Percentiles rank a stretch among this genome's conserved stretches.
Conservation (phyloP, 805 yeast species). For the Spencermartinsiella europaea region DNA sequence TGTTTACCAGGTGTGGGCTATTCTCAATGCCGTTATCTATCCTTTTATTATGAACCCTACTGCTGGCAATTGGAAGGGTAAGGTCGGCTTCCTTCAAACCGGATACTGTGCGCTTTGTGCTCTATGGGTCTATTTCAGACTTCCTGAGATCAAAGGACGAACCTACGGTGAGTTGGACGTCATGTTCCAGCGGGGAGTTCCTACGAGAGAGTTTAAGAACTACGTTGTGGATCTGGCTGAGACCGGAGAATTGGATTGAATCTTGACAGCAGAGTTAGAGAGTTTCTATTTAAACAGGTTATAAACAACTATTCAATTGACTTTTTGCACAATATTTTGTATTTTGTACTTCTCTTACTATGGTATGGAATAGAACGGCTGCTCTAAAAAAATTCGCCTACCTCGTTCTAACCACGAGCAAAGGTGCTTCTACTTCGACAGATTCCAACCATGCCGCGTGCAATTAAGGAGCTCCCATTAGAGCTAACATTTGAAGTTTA, state of each 20-base stretch:
- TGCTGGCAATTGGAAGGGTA: slow-evolving; percentile 43
- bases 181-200: slow-evolving; percentile 37
- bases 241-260: slow-evolving; percentile 13
- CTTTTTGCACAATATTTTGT: too few relatives aligned
- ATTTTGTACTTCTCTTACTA: too few relatives aligned
- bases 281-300: too few relatives aligned
- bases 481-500: too few relatives aligned
- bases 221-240: slow-evolving; percentile 14
- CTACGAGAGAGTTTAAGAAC: slow-evolving; percentile 26
- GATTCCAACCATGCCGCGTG: too few relatives aligned
- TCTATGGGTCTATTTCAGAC: slow-evolving; percentile 43
- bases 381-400: too few relatives aligned
- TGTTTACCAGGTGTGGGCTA: slow-evolving; percentile 22
- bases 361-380: too few relatives aligned
- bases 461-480: too few relatives aligned
- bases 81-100: slow-evolving; percentile 44
- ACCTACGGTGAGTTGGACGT: slow-evolving; percentile 56
- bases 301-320: too few relatives aligned
- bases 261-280: too few relatives aligned
- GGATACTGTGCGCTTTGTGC: slow-evolving; percentile 32
- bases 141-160: slow-evolving; percentile 54
- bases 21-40: slow-evolving; percentile 16
- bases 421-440: too few relatives aligned
- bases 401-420: too few relatives aligned
- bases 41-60: slow-evolving; percentile 48